Conservation (phyloP, 1,284 basidiomycete genomes). For the Puccinia horiana region DNA sequence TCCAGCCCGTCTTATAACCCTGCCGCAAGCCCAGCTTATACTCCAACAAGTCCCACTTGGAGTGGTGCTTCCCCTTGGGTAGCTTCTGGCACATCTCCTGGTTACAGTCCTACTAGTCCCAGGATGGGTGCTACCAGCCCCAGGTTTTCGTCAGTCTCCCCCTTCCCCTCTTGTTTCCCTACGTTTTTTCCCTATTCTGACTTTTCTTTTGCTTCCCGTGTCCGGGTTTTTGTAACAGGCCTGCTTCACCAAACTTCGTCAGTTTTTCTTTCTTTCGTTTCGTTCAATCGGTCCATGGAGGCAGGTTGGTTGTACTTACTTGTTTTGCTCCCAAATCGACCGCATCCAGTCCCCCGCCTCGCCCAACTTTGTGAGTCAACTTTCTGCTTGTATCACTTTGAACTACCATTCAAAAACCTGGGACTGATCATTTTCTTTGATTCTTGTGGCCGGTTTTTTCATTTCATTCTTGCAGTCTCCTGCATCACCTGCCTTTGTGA, state of each 20-base stretch:
- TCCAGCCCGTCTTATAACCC: constrained; percentile 65
- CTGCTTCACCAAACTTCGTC: constrained; percentile 49
- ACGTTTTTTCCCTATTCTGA: background rate
- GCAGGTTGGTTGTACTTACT: background rate
- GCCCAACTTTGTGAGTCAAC: constrained; percentile 47
- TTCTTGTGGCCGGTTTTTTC: background rate
- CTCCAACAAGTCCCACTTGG: constrained; percentile 59
- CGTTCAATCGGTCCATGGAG: background rate
- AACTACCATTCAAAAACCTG: background rate
- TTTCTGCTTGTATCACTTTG: background rate
- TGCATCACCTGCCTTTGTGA: constrained; percentile 49
- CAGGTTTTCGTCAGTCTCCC: constrained; percentile 69
- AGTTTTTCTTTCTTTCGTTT: constrained; percentile 5
- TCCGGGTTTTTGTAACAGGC: constrained; percentile 9
- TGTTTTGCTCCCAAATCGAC: background rate
- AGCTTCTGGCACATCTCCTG: constrained; percentile 69
- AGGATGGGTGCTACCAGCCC: constrained; percentile 63
- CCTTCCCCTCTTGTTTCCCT: constrained; percentile 44
- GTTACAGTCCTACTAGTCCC: constrained; percentile 73
- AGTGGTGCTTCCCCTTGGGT: constrained; percentile 57
- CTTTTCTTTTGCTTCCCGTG: background rate
- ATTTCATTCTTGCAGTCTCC: constrained; percentile 32
- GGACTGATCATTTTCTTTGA: background rate
- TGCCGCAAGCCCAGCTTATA: constrained; percentile 50
- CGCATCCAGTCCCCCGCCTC: constrained; percentile 41